A percentile compares a stretch with the other conserved stretches of the same genome.
Conservation (phyloP, 805 yeast species). For the Lipomyces spencermartinsiae region DNA sequence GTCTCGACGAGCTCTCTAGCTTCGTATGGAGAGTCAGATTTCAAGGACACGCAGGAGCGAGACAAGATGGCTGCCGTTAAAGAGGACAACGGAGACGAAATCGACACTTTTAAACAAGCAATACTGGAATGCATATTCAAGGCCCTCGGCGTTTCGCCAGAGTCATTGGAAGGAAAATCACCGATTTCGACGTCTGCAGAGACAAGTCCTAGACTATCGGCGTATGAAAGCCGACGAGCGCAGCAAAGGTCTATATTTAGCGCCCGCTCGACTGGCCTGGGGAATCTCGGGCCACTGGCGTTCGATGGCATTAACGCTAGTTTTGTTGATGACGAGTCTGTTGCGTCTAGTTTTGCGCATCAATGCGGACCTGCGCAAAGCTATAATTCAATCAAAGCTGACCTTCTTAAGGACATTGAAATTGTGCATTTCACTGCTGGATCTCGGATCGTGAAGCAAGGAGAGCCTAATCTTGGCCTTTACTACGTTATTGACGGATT, state of each 20-base stretch:
- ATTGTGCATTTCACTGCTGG: constrained; percentile 61
- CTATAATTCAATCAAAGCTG: constrained; percentile 43
- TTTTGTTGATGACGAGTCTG: constrained; percentile 45
- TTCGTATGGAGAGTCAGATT: constrained; percentile 11
- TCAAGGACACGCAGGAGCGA: background rate
- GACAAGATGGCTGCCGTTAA: constrained; percentile 3
- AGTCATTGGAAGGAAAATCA: constrained; percentile 15
- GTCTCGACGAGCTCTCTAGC: background rate
- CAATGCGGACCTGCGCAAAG: constrained; percentile 6
- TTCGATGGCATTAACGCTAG: constrained; percentile 16
- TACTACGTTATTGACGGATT: constrained; percentile 81
- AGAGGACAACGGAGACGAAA: constrained; percentile 15
- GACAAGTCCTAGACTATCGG: constrained; percentile 26
- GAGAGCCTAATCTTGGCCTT: constrained; percentile 72
- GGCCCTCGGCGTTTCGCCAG: constrained; percentile 64
- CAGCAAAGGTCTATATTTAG: constrained; percentile 7
- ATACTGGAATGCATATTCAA: constrained; percentile 74
- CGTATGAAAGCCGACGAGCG: constrained; percentile 20
- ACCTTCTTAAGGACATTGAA: constrained; percentile 65
- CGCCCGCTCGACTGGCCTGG: constrained; percentile 7
- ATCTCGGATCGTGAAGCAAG: constrained; percentile 64
- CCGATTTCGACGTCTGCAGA: constrained; percentile 20
- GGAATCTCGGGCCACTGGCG: constrained; percentile 20
- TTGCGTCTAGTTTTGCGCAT: constrained; percentile 26
- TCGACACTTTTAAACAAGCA: constrained; percentile 47